These are phyloP conservation scores for Fusarium longipes DNA, from an alignment of 2,329 filamentous ascomycete genomes.

Conservation along the genomic window DNA sequence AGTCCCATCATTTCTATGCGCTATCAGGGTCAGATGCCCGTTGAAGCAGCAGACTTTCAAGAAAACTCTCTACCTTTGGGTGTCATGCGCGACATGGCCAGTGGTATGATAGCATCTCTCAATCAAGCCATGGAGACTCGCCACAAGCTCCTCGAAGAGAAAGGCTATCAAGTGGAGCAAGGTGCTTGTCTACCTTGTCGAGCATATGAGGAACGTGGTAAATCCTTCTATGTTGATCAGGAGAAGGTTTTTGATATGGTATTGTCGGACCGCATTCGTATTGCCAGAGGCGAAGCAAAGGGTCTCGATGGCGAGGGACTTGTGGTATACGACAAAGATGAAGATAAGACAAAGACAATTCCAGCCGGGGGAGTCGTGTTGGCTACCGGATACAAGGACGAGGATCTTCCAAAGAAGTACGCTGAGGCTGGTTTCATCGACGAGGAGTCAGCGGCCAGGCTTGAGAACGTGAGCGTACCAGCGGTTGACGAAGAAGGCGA, in stretches of 20 bases:
- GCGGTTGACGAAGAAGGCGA: not conserved
- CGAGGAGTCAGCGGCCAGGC: not conserved
- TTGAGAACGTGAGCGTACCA: not conserved
- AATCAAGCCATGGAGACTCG: not conserved
- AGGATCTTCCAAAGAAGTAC: not conserved
- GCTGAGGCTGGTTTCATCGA: not conserved
- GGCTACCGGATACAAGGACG: not conserved
- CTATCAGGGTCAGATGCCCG: not conserved
- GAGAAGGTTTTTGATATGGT: not conserved
- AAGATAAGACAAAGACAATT: not conserved
- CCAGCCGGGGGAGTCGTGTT: not conserved
- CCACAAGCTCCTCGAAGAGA: not conserved
- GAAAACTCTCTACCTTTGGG: not conserved
- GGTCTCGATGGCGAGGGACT: not conserved
- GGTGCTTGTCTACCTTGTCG: not conserved
- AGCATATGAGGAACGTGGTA: not conserved
- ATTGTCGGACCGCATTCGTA: not conserved
- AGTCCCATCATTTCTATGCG: not conserved
- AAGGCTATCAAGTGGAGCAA: not conserved
- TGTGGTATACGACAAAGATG: not conserved
- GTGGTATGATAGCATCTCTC: not conserved
- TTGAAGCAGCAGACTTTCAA: not conserved
- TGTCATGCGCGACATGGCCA: not conserved
- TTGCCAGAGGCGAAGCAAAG: not conserved
- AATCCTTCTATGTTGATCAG: not conserved